Base-by-base conservation (phyloP, 805 yeast genomes). In the Wickerhamomyces sydowiorum region DNA sequence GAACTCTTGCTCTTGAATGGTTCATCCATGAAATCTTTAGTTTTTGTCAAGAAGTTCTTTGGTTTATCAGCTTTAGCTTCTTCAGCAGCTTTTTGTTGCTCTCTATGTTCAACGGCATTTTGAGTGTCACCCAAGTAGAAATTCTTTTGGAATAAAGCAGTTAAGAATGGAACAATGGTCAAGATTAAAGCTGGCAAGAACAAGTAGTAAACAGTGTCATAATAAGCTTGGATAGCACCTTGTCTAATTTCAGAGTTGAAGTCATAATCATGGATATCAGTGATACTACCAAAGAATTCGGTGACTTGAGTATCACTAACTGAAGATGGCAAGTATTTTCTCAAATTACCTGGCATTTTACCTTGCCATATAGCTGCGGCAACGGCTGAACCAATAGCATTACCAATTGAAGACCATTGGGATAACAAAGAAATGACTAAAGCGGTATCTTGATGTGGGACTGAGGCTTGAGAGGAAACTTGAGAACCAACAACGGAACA, bases 361-460 rank as follows among this genome's bases (percentile, higher is more conserved):
- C 58, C 50, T 44, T 54, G 53, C 61, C 65, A 62, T 34, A 70
- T 57, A 27, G 72, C 67, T 49, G 64, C 67, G 18, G 67, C 54
- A 38, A 68, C 58, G 7, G 73, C 69, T 37, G 57, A 40, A 27
- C 73, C 74, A 37, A 69, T 58, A 18, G 70, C 64, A 33, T 54
- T 54, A 43, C 72, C 74, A 44, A 68, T 60, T 15, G 56, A 47
- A 7, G 62, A 50, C 56, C 60, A 61, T 37, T 69, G 51, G 15
- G 59, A 52, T 30, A 67, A 44, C 18, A 69, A 38, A 0, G 71
- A 57, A 37, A 70, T 63, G 42, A 63, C 62, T 45, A 63, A 50
- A n/a, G 73, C 67, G 42, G 66, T 57, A 52, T 66, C 71, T 38
- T 66, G 67, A 46, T 62, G 66, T 35, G 68, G 68, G 24, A 69